Conservation (phyloP, 208 protist genomes). For the Borovskyia barvae region DNA sequence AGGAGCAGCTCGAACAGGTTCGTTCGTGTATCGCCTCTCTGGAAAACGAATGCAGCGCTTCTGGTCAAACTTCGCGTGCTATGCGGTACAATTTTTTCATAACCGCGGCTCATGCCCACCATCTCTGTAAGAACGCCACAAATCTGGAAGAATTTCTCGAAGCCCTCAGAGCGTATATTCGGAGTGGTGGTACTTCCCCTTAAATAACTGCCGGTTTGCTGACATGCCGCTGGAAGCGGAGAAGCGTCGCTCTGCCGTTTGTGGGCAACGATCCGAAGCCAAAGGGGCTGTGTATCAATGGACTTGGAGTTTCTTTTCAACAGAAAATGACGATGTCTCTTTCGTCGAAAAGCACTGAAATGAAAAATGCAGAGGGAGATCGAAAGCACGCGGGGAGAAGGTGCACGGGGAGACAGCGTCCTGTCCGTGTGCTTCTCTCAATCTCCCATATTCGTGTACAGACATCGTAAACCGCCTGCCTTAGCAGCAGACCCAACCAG, state of each 20-base stretch:
- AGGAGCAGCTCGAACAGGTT: constrained; percentile 10
- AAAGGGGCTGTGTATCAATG: no score
- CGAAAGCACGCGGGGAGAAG: no score
- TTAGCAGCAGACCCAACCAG: no score
- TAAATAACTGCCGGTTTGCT: no score
- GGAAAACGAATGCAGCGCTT: constrained; percentile 1
- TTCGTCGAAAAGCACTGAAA: no score
- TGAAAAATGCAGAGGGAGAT: no score
- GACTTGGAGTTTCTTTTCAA: not conserved
- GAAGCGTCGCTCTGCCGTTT: not conserved
- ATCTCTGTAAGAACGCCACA: constrained; percentile 13
- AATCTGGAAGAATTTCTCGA: constrained; percentile 5
- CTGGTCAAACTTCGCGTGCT: no score
- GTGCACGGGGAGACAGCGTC: not conserved
- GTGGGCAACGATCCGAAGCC: not conserved
- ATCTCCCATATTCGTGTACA: not conserved
- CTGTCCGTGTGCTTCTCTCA: not conserved
- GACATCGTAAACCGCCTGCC: no score
- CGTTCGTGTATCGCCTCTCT: constrained; percentile 8
- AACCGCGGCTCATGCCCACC: constrained; percentile 16
- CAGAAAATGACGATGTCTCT: not conserved
- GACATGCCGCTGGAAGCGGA: not conserved
- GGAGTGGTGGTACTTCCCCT: not conserved
- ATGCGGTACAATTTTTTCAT: constrained; percentile 12
- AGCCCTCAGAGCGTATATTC: constrained; percentile 10